Evolutionary conservation across 441 rosid genomes (phyloP), one percentile per base, ranked within the genome.

Genomic region (Pelargonium fulgidum): DNA sequence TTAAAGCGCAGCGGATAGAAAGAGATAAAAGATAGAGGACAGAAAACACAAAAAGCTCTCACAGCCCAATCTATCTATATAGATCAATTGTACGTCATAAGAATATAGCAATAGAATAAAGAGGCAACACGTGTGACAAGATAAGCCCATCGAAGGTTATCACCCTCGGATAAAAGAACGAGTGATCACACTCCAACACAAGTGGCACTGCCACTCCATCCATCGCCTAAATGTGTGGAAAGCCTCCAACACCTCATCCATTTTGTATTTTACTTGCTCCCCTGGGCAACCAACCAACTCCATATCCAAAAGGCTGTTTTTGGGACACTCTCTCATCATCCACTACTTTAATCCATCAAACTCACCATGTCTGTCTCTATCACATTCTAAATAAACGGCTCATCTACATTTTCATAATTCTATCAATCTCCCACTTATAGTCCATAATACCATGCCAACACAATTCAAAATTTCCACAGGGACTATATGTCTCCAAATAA

Each of bases 111-210:
- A 62, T 39, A 68, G 69, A 82, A 79, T 72, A 64, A 29, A 14
- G 58, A 63, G 68, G 1, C 3, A 4, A 67, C 81, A 83, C 88
- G 91, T 86, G 96, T 86, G 84, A n/a, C 36, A 59, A 77, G 71
- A 72, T 62, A 73, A 82, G 76, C 96, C 89, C 65, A 41, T 65
- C 70, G 76, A 73, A 79, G 76, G 79, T 83, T 83, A 92, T 87
- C 89, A 66, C 72, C 76, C 83, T 77, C 4, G 80, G 95, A 89
- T 89, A 86, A 76, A 86, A 81, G 68, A 81, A 76, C 45, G 89
- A 63, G 90, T 85, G 97, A 84, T 81, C 65, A 44, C 73, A 75
- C 75, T 67, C 67, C 47, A 59, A 16, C 70, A 91, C 85, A 81
- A 72, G 81, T 85, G 80, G 85, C 78, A 75, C 44, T 69, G 39